These are phyloP conservation scores for Phenoliferia sp. DNA, from an alignment of 1,284 basidiomycete genomes.

Conservation along the genomic window DNA sequence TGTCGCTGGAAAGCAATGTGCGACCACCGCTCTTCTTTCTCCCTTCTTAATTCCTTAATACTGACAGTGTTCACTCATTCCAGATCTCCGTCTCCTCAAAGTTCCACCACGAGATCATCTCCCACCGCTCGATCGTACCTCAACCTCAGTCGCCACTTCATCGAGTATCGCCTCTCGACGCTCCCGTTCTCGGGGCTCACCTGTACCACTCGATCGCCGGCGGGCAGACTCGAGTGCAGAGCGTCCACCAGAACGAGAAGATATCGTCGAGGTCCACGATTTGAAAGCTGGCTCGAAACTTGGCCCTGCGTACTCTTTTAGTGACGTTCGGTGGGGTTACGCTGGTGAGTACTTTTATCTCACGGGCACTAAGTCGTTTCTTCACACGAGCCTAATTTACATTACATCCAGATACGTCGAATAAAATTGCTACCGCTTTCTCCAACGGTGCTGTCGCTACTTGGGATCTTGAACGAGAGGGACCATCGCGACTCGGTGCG, in stretches of 20 bases:
- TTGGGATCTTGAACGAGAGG: slow-evolving; percentile 29
- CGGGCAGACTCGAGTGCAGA: neutral
- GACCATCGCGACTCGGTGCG: slow-evolving; percentile 8
- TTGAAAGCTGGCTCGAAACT: slow-evolving; percentile 16
- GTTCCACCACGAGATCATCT: slow-evolving; percentile 22
- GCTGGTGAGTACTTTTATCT: slow-evolving; percentile 10
- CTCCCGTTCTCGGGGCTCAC: slow-evolving; percentile 21
- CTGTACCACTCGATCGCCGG: neutral
- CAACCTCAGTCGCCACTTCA: neutral
- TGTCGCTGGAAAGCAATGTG: slow-evolving; percentile 25
- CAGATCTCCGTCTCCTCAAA: slow-evolving; percentile 20
- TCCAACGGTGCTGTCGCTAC: slow-evolving; percentile 29
- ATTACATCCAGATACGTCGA: slow-evolving; percentile 9
- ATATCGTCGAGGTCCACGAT: slow-evolving; percentile 20
- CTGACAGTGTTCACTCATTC: slow-evolving; percentile 14
- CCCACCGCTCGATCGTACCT: slow-evolving; percentile 1
- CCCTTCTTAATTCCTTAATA: neutral
- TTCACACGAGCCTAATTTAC: neutral
- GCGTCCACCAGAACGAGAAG: slow-evolving; percentile 5
- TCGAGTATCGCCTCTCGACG: slow-evolving; percentile 19
- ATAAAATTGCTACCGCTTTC: slow-evolving; percentile 28
- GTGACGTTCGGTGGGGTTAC: slow-evolving; percentile 31
- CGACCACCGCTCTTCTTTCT: neutral
- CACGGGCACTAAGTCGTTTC: neutral
- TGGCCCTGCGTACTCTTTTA: slow-evolving; percentile 22